Conservation (phyloP, 23 red algal genomes). For the Gracilaria vermiculophylla region DNA sequence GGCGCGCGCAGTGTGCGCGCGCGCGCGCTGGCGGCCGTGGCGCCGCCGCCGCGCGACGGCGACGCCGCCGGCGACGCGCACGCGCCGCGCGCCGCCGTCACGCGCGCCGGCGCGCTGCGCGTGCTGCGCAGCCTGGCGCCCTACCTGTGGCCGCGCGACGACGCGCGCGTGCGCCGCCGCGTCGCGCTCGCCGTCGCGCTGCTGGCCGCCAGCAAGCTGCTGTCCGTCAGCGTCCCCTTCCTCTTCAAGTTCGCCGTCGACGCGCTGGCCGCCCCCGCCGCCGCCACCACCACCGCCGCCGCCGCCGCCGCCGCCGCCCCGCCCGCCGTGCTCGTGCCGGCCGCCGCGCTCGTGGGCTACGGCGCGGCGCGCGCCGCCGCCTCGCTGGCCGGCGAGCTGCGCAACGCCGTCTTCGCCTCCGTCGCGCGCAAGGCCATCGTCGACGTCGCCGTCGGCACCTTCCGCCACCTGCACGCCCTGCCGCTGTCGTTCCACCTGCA, state of each 20-base stretch:
- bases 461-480: conserved; percentile 83
- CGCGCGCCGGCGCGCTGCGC: no score
- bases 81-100: no score
- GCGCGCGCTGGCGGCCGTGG: no score
- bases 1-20: no score
- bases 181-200: conserved; percentile 73
- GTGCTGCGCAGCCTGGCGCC: conserved; percentile 63
- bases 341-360: conserved; percentile 83
- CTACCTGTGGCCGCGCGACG: conserved; percentile 91
- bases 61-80: no score
- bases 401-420: conserved; percentile 81
- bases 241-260: conserved; percentile 92
- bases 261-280: conserved; percentile 35
- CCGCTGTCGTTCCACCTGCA: conserved; percentile 84
- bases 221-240: conserved; percentile 89
- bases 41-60: no score
- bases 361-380: conserved; percentile 76
- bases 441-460: conserved; percentile 86
- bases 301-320: not conserved
- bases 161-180: conserved; percentile 55
- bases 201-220: conserved; percentile 70
- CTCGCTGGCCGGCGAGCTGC: conserved; percentile 73
- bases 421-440: conserved; percentile 81
- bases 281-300: conserved; percentile 23
- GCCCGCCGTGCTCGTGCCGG: conserved; percentile 45